These are phyloP conservation scores for Euphrasia confusa DNA, from an alignment of 257 asterid genomes.

Conservation along the genomic window DNA sequence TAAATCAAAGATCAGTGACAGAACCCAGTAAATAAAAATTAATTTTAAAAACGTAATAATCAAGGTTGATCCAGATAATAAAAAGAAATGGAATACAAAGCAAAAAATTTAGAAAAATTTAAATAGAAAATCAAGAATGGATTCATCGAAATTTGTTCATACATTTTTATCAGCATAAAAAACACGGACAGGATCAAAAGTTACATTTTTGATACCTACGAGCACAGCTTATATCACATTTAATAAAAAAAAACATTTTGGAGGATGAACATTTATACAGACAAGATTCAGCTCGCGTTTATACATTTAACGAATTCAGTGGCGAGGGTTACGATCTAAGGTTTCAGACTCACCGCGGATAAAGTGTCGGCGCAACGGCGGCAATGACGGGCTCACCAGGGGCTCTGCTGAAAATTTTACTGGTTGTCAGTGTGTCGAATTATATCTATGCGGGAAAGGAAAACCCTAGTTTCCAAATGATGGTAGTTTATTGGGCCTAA, in stretches of 20 bases:
- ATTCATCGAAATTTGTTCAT: neutral
- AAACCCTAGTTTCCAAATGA: conserved; percentile 23
- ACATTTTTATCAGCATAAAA: conserved; percentile 1
- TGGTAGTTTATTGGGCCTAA: conserved; percentile 15
- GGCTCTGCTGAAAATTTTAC: neutral
- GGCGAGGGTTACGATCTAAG: neutral
- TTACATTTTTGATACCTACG: too few species aligned
- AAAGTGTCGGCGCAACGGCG: conserved; percentile 1
- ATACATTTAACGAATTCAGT: neutral
- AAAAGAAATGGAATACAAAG: neutral
- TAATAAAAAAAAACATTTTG: neutral
- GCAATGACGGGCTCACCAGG: conserved; percentile 1
- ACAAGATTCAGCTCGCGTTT: neutral
- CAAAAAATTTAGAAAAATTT: neutral
- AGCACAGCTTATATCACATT: too few species aligned
- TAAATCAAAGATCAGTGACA: too few species aligned
- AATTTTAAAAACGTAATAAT: too few species aligned
- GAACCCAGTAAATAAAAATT: too few species aligned
- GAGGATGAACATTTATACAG: neutral
- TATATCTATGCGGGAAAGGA: neutral
- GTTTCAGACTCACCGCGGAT: conserved; percentile 20
- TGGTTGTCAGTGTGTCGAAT: neutral
- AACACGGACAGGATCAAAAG: neutral
- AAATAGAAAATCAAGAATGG: neutral
- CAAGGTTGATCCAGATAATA: neutral